These are phyloP conservation scores for Brettanomyces naardenensis DNA, from an alignment of 805 yeast genomes.

Conservation along the genomic window DNA sequence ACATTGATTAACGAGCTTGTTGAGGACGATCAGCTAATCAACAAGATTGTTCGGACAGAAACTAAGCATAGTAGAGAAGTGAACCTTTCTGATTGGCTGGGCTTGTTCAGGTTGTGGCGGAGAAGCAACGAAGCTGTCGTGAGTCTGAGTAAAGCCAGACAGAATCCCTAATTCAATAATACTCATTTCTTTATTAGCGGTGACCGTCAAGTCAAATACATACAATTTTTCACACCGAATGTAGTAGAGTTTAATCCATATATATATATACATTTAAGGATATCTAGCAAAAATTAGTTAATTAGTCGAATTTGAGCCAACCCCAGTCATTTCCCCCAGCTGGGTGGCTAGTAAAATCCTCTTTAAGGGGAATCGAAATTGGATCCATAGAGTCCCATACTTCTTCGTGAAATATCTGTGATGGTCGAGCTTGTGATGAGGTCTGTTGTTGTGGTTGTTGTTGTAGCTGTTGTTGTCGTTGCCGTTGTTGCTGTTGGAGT, in stretches of 20 bases:
- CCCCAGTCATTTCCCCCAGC: slow-evolving; percentile 31
- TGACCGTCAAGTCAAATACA: too few relatives aligned
- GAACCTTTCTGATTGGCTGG: background rate
- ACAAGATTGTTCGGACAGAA: slow-evolving; percentile 1
- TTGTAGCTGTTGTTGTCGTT: slow-evolving; percentile 1
- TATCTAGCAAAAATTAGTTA: slow-evolving; percentile 5
- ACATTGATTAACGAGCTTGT: slow-evolving; percentile 18
- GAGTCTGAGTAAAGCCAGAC: background rate
- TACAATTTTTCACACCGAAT: too few relatives aligned
- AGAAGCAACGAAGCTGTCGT: background rate
- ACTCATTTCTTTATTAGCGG: too few relatives aligned
- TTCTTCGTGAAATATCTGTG: too few relatives aligned
- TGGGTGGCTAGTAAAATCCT: too few relatives aligned
- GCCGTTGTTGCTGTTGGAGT: background rate
- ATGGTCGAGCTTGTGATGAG: slow-evolving; percentile 6
- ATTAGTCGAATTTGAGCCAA: slow-evolving; percentile 27
- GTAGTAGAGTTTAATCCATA: too few relatives aligned
- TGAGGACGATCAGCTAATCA: slow-evolving; percentile 9
- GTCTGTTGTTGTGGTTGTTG: background rate
- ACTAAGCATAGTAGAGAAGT: background rate
- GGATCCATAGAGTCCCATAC: too few relatives aligned
- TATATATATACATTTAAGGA: too few relatives aligned
- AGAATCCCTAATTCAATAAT: too few relatives aligned
- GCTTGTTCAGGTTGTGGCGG: slow-evolving; percentile 3
- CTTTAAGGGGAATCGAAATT: too few relatives aligned